Conservation (phyloP, 352 stramenopile species). For the Phytophthora fragariaefolia region DNA sequence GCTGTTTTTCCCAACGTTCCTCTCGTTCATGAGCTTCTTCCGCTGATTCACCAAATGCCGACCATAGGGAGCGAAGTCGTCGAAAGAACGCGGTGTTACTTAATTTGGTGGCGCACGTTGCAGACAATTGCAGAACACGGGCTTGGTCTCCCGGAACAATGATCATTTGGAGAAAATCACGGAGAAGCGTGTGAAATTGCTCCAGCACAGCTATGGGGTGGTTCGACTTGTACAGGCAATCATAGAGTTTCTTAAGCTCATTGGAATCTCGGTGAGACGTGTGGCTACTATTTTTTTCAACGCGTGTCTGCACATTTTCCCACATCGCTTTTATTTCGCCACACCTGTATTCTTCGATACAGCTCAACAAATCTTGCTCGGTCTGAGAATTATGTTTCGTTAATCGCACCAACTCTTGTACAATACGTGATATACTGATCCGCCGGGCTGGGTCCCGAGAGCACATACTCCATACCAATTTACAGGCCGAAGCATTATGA, state of each 20-base stretch:
- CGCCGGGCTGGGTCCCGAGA: constrained; percentile 1
- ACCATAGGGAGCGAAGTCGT: background rate
- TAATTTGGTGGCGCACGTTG: background rate
- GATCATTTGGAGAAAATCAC: background rate
- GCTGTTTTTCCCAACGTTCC: background rate
- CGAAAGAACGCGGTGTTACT: background rate
- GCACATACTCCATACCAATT: constrained; percentile 16
- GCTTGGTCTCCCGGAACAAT: constrained; percentile 1
- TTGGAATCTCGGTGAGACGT: background rate
- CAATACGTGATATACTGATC: background rate
- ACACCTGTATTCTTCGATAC: too few species aligned
- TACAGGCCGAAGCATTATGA: background rate
- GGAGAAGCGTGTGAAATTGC: background rate
- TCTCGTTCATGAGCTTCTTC: background rate
- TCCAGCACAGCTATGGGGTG: background rate
- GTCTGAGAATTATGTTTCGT: background rate
- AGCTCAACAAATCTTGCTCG: too few species aligned
- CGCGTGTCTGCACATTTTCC: too few species aligned
- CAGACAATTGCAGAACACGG: background rate
- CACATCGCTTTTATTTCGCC: too few species aligned
- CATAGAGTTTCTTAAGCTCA: background rate
- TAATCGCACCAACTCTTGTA: background rate
- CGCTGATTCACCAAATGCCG: background rate
- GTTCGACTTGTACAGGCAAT: background rate
- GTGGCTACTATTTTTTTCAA: too few species aligned